Base-by-base conservation (phyloP, 176 grass and related monocot genomes). In the Alloteropsis semialata region DNA sequence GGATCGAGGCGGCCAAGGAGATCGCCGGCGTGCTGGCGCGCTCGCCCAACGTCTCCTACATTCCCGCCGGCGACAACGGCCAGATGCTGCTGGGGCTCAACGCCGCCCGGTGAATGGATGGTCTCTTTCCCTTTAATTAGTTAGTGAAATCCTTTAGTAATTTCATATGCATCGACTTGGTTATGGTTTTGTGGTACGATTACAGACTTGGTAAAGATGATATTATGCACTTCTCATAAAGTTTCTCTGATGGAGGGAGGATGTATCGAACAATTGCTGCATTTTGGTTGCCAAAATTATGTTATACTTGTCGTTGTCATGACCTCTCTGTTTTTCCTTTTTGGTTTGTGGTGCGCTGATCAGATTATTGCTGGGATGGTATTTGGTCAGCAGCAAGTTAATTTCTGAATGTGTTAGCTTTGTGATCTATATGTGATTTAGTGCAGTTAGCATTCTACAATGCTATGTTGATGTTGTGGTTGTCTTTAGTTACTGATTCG, bases 1-100 rank as follows among this genome's bases (percentile, higher is more conserved):
- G 92, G 55, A 98, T 98, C 71, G 92, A 98, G 66, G 90, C 92
- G 3, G 90, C 95, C 37, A 94, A 91, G 78, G 90, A 98, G 84
- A 98, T 98, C 29, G 92, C 92, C 2, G 46, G 11, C 10, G 81
- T 82, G 15, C 78, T 98, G 10, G 77, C 90, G 25, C 90, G 82
- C 58, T 84, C 95, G 0, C 92, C 90, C 65, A 95, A 93, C 46
- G 63, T 95, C 29, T 88, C 78, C 14, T 98, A 95, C 83, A 76
- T 98, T 54, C 95, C 95, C 1, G 65, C 83, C 3, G 79, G 86
- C 49, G 36, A 72, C 22, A 90, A 84, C 37, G 62, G 83, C 39
- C 81, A 93, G 69, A 93, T 98, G 90, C 92, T 98, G 22, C 82
- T 98, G 4, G 84, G 92, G 8, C 78, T 98, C 48, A 93, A 50